Conservation (phyloP, 176 grass and related monocot genomes). For the Bonia amplexicaulis region DNA sequence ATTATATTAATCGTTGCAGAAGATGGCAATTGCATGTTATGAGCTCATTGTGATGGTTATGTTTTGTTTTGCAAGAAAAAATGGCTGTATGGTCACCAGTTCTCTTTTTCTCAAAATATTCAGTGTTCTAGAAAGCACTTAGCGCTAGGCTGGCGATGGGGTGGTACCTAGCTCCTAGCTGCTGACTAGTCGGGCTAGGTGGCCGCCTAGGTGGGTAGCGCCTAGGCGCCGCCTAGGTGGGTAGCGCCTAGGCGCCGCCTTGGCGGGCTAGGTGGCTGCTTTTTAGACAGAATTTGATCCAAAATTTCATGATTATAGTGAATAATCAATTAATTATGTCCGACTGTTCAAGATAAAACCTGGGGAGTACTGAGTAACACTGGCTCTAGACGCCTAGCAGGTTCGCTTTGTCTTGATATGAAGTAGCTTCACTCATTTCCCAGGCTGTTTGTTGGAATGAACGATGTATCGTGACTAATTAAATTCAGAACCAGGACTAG, state of each 20-base stretch:
- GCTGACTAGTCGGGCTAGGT: no score
- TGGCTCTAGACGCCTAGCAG: neutral
- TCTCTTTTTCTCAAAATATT: neutral
- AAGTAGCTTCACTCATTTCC: neutral
- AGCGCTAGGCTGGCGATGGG: no score
- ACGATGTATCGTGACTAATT: neutral
- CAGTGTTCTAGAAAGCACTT: no score
- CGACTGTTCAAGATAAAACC: neutral
- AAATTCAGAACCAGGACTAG: neutral
- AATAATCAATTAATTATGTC: neutral
- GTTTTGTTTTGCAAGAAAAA: neutral
- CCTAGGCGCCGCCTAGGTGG: no score
- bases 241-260: no score
- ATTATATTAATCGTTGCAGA: neutral
- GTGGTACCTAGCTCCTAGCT: no score
- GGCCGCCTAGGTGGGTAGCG: no score
- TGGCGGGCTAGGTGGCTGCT: no score
- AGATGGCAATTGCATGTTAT: neutral
- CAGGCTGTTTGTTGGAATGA: neutral
- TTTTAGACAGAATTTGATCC: no score
- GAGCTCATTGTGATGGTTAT: neutral
- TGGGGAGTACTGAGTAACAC: neutral
- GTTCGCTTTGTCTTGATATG: neutral
- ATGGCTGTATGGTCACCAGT: neutral
- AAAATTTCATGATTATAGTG: no score